These are phyloP conservation scores for Solanum raphanifolium DNA, from an alignment of 257 asterid genomes.

Conservation along the genomic window DNA sequence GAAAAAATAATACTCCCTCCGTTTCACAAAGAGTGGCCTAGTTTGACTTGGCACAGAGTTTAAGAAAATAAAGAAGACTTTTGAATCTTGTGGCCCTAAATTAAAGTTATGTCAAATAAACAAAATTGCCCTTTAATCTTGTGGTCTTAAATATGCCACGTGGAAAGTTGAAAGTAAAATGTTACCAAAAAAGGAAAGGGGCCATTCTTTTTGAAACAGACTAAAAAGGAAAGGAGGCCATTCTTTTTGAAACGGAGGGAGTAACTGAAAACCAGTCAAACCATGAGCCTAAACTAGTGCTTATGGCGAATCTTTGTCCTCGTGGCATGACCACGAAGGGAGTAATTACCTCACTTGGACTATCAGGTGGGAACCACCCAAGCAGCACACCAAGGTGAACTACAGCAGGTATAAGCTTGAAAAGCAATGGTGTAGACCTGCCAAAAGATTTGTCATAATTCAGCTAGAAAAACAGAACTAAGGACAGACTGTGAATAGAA, in stretches of 20 bases:
- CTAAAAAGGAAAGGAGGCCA: no score
- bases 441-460: neutral
- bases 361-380: conserved; percentile 88
- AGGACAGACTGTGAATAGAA: neutral
- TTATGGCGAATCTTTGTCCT: neutral
- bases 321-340: neutral
- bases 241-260: no score
- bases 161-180: no score
- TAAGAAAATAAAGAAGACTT: no score
- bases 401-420: conserved; percentile 92
- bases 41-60: no score
- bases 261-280: neutral
- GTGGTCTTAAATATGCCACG: no score
- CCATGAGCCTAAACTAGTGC: neutral
- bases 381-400: conserved; percentile 83
- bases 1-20: neutral
- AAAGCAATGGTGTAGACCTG: conserved; percentile 95
- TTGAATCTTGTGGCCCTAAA: no score
- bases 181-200: no score
- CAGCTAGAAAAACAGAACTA: neutral
- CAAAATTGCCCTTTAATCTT: no score
- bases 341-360: conserved; percentile 55
- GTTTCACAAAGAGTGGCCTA: no score
- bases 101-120: no score
- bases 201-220: no score